A percentile compares a stretch with the other conserved stretches of the same genome.
These are phyloP conservation scores for Anacardium occidentale DNA, from an alignment of 345 rosid species.

Conservation along the genomic window DNA sequence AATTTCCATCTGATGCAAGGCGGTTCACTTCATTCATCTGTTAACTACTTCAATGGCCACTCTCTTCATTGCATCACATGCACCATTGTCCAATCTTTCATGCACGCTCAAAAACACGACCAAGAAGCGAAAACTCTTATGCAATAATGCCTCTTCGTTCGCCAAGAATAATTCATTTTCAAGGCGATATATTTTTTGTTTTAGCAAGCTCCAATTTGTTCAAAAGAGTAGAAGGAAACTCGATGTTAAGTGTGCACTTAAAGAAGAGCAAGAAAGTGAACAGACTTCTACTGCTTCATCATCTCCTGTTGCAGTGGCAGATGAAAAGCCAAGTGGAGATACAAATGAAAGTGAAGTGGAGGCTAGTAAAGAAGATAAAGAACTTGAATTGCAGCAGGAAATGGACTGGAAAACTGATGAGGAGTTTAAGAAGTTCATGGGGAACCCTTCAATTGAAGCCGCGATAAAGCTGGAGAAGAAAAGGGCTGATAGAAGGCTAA, in stretches of 20 bases:
- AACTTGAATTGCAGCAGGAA: slow-evolving; percentile 63
- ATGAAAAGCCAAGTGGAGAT: slow-evolving; percentile 33
- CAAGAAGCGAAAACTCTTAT: background rate
- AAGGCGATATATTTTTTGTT: background rate
- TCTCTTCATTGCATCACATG: slow-evolving; percentile 19
- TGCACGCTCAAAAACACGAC: background rate
- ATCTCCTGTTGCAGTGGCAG: slow-evolving; percentile 45
- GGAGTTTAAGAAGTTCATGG: slow-evolving; percentile 96
- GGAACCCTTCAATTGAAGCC: slow-evolving; percentile 92
- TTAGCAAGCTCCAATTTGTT: slow-evolving; percentile 7
- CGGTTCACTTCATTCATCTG: background rate
- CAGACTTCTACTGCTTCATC: slow-evolving; percentile 24
- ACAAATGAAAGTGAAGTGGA: slow-evolving; percentile 24
- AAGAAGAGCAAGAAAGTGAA: slow-evolving; percentile 44
- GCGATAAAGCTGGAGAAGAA: slow-evolving; percentile 95
- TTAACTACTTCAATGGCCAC: slow-evolving; percentile 30
- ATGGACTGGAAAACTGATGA: slow-evolving; percentile 90
- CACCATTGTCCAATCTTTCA: slow-evolving; percentile 9
- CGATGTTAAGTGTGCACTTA: slow-evolving; percentile 33
- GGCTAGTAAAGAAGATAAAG: slow-evolving; percentile 27
- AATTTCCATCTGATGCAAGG: background rate
- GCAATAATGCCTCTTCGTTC: background rate
- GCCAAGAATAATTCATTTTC: background rate
- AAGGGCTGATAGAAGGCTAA: slow-evolving; percentile 85
- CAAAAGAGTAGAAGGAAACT: slow-evolving; percentile 15